Percentiles rank a stretch among this genome's conserved stretches.
Evolutionary conservation across 345 rosid species (phyloP).

Genomic region (Camelina sativa): DNA sequence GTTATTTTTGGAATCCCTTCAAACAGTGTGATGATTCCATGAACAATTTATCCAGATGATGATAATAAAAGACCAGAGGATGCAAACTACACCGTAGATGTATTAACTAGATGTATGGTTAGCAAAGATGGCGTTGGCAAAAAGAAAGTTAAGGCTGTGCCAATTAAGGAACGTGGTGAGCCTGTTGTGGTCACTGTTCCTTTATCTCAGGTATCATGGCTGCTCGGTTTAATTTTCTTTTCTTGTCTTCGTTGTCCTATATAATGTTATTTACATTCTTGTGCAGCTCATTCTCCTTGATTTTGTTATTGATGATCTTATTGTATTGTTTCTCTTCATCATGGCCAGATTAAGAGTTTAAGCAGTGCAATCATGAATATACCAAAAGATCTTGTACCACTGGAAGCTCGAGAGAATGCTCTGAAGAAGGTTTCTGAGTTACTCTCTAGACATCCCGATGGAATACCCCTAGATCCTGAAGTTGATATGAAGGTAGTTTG

Average conservation of each 20-base stretch:
- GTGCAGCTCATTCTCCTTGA: not conserved
- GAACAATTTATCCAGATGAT: constrained; percentile 60
- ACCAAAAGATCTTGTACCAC: constrained; percentile 80
- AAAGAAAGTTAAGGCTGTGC: constrained; percentile 63
- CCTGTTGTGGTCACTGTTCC: constrained; percentile 81
- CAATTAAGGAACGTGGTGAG: constrained; percentile 76
- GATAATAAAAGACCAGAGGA: constrained; percentile 71
- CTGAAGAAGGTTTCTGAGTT: constrained; percentile 80
- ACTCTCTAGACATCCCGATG: constrained; percentile 73
- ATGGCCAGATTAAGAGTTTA: constrained; percentile 67
- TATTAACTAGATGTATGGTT: constrained; percentile 85
- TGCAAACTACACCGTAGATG: constrained; percentile 71
- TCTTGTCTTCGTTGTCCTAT: constrained; percentile 11
- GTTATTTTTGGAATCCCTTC: constrained; percentile 2
- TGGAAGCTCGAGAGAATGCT: constrained; percentile 91
- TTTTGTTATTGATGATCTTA: constrained; percentile 25
- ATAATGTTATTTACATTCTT: constrained; percentile 12
- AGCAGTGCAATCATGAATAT: constrained; percentile 80
- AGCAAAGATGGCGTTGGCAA: constrained; percentile 67
- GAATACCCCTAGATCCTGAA: constrained; percentile 86
- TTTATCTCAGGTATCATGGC: constrained; percentile 63
- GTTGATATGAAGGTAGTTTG: constrained; percentile 77
- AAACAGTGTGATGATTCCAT: not conserved
- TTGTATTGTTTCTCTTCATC: constrained; percentile 34
- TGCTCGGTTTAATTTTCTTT: not conserved